Conservation (phyloP, 2,329 filamentous ascomycete genomes). For the Chaetomium sp. region DNA sequence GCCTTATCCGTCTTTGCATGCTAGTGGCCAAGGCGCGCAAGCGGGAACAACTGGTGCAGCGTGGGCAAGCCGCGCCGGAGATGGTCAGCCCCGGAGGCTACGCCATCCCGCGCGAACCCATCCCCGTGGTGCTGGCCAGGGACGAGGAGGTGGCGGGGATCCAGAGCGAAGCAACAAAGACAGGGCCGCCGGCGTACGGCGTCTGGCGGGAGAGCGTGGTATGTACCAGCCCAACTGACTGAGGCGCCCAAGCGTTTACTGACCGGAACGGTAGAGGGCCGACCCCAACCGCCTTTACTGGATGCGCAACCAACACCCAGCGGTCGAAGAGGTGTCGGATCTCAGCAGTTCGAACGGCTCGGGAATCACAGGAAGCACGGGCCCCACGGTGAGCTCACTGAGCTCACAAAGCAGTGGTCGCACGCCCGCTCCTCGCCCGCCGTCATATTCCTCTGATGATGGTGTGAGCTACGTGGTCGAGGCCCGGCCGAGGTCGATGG, state of each 20-base stretch:
- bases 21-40: constrained; percentile 55
- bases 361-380: background rate
- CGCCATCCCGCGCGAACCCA: constrained; percentile 70
- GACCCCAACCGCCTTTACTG: constrained; percentile 82
- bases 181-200: constrained; percentile 80
- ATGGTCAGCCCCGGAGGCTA: constrained; percentile 64
- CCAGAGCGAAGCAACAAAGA: constrained; percentile 57
- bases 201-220: constrained; percentile 82
- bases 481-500: constrained; percentile 61
- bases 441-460: constrained; percentile 76
- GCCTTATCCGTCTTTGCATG: constrained; percentile 72
- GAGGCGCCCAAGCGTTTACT: background rate
- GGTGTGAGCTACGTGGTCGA: constrained; percentile 73
- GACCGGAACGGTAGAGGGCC: constrained; percentile 56
- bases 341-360: constrained; percentile 33
- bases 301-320: constrained; percentile 62
- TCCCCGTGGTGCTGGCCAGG: constrained; percentile 71
- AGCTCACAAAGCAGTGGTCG: constrained; percentile 30
- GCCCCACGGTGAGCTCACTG: background rate
- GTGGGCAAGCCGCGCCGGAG: constrained; percentile 41
- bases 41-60: constrained; percentile 34
- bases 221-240: constrained; percentile 44
- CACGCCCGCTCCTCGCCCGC: constrained; percentile 55
- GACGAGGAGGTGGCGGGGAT: constrained; percentile 70
- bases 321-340: constrained; percentile 34